Evolutionary conservation across 805 yeast species (phyloP).

Genomic region (Zygoascus biomembranicola): DNA sequence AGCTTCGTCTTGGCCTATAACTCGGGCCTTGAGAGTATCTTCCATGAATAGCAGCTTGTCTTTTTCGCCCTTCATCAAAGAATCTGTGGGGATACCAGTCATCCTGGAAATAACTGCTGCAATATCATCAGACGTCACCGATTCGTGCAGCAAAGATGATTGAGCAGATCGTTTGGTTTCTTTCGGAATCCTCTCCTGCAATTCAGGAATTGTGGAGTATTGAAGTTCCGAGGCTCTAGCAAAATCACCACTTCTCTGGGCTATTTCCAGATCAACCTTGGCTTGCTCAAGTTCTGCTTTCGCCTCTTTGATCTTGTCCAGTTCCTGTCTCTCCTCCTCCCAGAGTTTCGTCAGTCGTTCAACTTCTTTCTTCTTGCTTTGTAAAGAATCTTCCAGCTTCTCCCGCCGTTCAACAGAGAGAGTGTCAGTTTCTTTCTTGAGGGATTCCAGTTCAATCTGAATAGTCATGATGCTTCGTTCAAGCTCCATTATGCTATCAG

Average conservation of each 20-base stretch:
- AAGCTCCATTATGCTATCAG: constrained; percentile 83
- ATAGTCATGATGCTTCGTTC: constrained; percentile 89
- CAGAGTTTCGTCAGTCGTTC: constrained; percentile 69
- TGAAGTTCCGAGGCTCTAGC: constrained; percentile 84
- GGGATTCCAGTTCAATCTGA: constrained; percentile 88
- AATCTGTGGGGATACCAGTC: constrained; percentile 93
- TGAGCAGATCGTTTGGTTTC: constrained; percentile 43
- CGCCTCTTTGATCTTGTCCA: constrained; percentile 70
- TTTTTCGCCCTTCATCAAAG: constrained; percentile 88
- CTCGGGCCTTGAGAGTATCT: constrained; percentile 61
- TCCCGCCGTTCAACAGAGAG: constrained; percentile 69
- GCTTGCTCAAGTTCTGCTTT: constrained; percentile 82
- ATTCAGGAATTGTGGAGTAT: constrained; percentile 75
- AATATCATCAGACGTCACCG: constrained; percentile 90
- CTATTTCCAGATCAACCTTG: constrained; percentile 69
- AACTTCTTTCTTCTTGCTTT: constrained; percentile 54
- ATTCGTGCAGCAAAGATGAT: constrained; percentile 65
- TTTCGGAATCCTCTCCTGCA: constrained; percentile 53
- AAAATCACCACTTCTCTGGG: constrained; percentile 78
- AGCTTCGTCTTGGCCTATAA: constrained; percentile 94
- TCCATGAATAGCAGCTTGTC: constrained; percentile 89
- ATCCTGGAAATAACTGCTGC: constrained; percentile 86
- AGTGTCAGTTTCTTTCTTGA: constrained; percentile 86
- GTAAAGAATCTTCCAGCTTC: constrained; percentile 63
- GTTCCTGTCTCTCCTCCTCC: constrained; percentile 72